Evolutionary conservation across 1,284 basidiomycete genomes (phyloP), one percentile per base, ranked within the genome.

Genomic region (Cutaneotrichosporon dermatis): DNA sequence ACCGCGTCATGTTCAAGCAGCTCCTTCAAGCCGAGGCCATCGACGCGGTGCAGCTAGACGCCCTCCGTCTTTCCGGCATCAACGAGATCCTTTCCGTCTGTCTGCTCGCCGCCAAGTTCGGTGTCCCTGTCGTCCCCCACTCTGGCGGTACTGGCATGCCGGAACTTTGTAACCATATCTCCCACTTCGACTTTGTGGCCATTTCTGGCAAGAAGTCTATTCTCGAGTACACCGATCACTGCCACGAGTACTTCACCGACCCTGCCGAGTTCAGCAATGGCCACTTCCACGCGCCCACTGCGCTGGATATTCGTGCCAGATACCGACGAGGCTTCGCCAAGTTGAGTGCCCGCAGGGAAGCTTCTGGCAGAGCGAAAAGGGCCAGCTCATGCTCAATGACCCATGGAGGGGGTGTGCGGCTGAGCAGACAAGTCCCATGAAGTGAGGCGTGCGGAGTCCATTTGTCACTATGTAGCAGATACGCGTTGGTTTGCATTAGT

Each of bases 1-100:
- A 93, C 77, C 84, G 90, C 48, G 69, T 72, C 83, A 85, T 91
- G 33, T 95, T 95, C 84, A 96, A 96, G 80, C 92, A 96, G 76
- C 83, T 95, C 11, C 81, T 95, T 11, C 92, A 94, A 73, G 89
- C 92, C 1, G 85, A 92, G 48, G 90, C 92, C 4, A 90, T 95
- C 70, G 90, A 94, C 69, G 92, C 93, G 13, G 86, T 86, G 60
- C 92, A 95, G 77, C 92, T 95, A 70, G 92, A 96, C 80, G 89
- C 89, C 34, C 92, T 92, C 76, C 85, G 92, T 49, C 81, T 96
- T 34, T 92, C 89, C 1, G 92, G 92, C 52, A 89, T 95, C 53
- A 92, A 89, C 77, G 92, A 96, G 80, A 90, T 94, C 34, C 79
- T 95, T 54, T 87, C 86, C 60, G 91, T 95, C 6, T 80, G 94